Base-by-base conservation (phyloP, 2,329 filamentous ascomycete species). In the Pseudogymnoascus sp. region DNA sequence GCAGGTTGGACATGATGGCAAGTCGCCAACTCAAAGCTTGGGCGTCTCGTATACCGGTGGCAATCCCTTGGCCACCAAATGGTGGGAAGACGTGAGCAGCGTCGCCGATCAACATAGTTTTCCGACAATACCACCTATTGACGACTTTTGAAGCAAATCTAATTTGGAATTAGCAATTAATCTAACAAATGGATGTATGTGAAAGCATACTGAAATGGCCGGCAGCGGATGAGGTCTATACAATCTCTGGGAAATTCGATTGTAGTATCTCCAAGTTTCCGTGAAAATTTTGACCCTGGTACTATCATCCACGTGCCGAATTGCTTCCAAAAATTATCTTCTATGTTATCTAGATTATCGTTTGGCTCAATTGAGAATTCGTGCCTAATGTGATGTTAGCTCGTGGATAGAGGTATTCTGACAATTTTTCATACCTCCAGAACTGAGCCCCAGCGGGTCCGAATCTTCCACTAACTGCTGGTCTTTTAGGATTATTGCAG, bases 391-490 rank as follows among this genome's bases (percentile, higher is more conserved):
- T 17, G 33, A 59, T 26, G 33, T n/a, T 26, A 28, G 26, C 26
- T 26, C 50, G 21, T 59, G n/a, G 21, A 59, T 21, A 59, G n/a
- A 19, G 21, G 21, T 35, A 35, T 35, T 35, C 33, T 35, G 33
- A 35, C 33, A 35, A 31, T 35, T 35, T 10, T 63, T 78, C 77
- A 64, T 78, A 77, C 9, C 78, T 69, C 78, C 78, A 80, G 1
- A 80, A 71, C 36, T 77, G 71, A 28, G 77, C 76, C 11, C 69
- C 65, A 3, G 71, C 67, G 1, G 71, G 75, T 0, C 79, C 79
- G 64, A 81, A 80, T 28, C 78, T 72, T 3, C 78, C 79, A 57
- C 75, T 75, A 0, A 78, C 79, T 1, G 78, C 71, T 2, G 80
- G 76, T 42, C 76, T 73, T 2, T 72, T 69, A 0, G 77, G 76